These are phyloP conservation scores for Cupressus sempervirens DNA, from an alignment of 75 land plant genomes.

Conservation along the genomic window DNA sequence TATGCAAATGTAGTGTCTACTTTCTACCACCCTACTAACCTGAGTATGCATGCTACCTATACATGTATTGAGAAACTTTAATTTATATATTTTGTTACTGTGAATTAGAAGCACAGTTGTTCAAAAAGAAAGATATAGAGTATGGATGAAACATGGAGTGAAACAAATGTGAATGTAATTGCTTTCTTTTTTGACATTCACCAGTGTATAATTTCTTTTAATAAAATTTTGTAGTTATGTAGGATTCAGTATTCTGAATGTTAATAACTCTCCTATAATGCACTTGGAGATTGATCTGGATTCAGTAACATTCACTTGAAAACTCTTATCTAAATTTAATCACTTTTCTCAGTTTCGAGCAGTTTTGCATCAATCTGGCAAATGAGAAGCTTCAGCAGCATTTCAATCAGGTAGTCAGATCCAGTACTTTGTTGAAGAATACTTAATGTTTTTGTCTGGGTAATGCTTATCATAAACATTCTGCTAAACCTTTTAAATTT, in stretches of 20 bases:
- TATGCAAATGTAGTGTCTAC: no score
- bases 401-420: slow-evolving; percentile 82
- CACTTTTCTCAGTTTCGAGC: slow-evolving; percentile 79
- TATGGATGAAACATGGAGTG: no score
- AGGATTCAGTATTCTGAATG: not conserved
- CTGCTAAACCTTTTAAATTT: slow-evolving; percentile 10
- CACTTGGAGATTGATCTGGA: not conserved
- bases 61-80: no score
- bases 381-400: slow-evolving; percentile 99
- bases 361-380: slow-evolving; percentile 97
- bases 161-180: no score
- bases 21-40: no score
- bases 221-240: not conserved
- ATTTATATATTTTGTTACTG: no score
- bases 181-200: not conserved
- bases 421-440: not conserved
- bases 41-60: no score
- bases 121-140: no score
- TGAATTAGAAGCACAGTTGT: no score
- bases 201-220: not conserved
- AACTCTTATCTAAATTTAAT: not conserved
- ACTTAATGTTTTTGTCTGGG: not conserved
- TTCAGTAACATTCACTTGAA: not conserved
- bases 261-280: not conserved
- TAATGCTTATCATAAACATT: not conserved